Evolutionary conservation across 192 early-diverging fungal species (phyloP).

Genomic region (Coemansia sp.): DNA sequence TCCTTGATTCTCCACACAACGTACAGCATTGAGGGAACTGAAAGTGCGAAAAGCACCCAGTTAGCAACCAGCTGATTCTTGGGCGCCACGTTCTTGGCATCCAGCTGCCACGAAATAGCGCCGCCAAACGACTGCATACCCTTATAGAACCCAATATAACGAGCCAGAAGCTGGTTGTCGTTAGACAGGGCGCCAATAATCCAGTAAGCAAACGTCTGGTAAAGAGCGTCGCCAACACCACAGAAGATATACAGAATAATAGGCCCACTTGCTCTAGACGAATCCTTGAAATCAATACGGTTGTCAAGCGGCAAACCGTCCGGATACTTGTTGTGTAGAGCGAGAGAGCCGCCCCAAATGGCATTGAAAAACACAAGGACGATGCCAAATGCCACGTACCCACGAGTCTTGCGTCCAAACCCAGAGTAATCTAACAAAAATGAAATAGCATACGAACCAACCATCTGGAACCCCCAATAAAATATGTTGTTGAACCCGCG

Average conservation of each 20-base stretch:
- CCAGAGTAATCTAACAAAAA: conserved; percentile 64
- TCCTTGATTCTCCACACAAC: conserved; percentile 61
- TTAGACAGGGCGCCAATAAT: conserved; percentile 85
- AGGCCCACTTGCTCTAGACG: conserved; percentile 57
- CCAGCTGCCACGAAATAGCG: conserved; percentile 74
- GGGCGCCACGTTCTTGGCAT: conserved; percentile 55
- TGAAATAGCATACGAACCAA: conserved; percentile 69
- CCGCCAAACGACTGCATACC: conserved; percentile 79
- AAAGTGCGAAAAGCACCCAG: conserved; percentile 60
- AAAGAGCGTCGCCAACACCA: conserved; percentile 81
- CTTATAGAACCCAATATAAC: conserved; percentile 90
- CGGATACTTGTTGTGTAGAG: conserved; percentile 65
- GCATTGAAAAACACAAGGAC: conserved; percentile 57
- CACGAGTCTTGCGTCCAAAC: conserved; percentile 65
- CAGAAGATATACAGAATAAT: conserved; percentile 75
- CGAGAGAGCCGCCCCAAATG: conserved; percentile 69
- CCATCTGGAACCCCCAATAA: conserved; percentile 83
- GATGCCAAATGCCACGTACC: conserved; percentile 61
- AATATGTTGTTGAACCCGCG: conserved; percentile 80
- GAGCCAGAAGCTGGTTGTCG: conserved; percentile 72
- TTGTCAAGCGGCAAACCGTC: conserved; percentile 14
- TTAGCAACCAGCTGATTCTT: conserved; percentile 61
- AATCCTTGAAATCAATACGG: conserved; percentile 57
- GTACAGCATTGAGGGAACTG: conserved; percentile 54
- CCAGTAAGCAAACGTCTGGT: conserved; percentile 85